Evolutionary conservation across 176 grass and related monocot genomes (phyloP).

Genomic region (maize (Zea mays)): DNA sequence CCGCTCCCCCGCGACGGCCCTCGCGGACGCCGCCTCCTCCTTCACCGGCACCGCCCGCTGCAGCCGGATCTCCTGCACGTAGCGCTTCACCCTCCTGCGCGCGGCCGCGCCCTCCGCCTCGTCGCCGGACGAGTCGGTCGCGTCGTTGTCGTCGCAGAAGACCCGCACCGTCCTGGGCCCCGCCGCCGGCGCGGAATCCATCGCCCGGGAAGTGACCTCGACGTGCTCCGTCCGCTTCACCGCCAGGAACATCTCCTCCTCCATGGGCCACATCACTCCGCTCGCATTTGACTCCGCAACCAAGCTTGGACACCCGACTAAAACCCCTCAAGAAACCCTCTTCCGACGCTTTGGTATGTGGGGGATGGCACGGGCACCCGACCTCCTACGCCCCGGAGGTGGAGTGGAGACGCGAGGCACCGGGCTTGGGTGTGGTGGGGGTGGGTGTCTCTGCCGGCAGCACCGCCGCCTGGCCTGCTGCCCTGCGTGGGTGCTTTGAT

Average conservation of each 20-base stretch:
- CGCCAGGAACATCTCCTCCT: constrained; percentile 42
- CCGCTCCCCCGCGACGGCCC: neutral
- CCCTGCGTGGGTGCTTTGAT: neutral
- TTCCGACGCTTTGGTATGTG: neutral
- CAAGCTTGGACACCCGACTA: neutral
- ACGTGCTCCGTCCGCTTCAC: constrained; percentile 78
- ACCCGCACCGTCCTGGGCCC: constrained; percentile 49
- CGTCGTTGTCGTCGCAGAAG: constrained; percentile 83
- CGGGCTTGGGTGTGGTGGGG: neutral
- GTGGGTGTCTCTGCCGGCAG: neutral
- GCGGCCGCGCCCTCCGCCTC: constrained; percentile 36
- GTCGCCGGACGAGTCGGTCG: constrained; percentile 74
- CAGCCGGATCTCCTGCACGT: constrained; percentile 80
- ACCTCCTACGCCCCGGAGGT: neutral
- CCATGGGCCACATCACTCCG: constrained; percentile 46
- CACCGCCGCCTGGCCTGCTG: neutral
- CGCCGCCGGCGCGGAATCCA: neutral
- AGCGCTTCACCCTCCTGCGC: constrained; percentile 58
- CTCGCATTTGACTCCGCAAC: constrained; percentile 33
- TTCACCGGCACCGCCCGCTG: constrained; percentile 20
- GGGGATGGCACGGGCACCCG: neutral
- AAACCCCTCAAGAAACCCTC: constrained; percentile 33
- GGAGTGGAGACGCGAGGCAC: constrained; percentile 2
- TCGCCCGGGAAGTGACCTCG: constrained; percentile 48
- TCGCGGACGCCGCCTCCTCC: neutral